Evolutionary conservation across 2,329 filamentous ascomycete species (phyloP), one percentile per base, ranked within the genome.

Genomic region (Cercospora sp.): DNA sequence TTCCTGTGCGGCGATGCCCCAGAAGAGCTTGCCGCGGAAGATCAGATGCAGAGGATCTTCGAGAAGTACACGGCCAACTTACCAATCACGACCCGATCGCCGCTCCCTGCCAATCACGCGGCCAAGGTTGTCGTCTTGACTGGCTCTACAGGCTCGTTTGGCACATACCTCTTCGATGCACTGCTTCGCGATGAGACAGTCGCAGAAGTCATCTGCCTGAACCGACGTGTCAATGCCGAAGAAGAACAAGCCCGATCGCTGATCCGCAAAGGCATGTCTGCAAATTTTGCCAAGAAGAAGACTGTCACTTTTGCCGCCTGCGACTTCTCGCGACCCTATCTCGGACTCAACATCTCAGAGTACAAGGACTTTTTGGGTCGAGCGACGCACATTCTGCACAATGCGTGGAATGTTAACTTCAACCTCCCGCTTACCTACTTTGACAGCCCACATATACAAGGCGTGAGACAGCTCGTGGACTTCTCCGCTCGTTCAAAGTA

Each of bases 401-500:
- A 77, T 58, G 79, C 79, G 1, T 81, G 79, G 78, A 73, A 76
- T 3, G 78, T 81, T 21, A 74, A 80, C 69, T 80, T 79, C 75
- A 79, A 79, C 63, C 71, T 75, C 18, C 68, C 72, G 3, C 72
- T 80, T 5, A 64, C 71, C n/a, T 74, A 72, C 12, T 80, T 76
- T 63, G 76, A 79, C 53, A 65, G 62, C 3, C 74, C 74, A 12
- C 75, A 78, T 62, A 71, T 79, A 21, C 69, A 70, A 13, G 75
- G 75, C 21, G 71, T 72, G 3, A 66, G 74, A 30, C 76, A 76
- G 49, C 66, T 76, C 3, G 66, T 79, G 24, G 74, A 75, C 60
- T 73, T 78, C 58, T 74, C 72, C 30, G 63, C 73, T 10, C 57
- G 64, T 2, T 72, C 71, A 9, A 57, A 62, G 24, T 67, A 76